These are phyloP conservation scores for Beauveria asiatica DNA, from an alignment of 2,329 filamentous ascomycete genomes.

Conservation along the genomic window DNA sequence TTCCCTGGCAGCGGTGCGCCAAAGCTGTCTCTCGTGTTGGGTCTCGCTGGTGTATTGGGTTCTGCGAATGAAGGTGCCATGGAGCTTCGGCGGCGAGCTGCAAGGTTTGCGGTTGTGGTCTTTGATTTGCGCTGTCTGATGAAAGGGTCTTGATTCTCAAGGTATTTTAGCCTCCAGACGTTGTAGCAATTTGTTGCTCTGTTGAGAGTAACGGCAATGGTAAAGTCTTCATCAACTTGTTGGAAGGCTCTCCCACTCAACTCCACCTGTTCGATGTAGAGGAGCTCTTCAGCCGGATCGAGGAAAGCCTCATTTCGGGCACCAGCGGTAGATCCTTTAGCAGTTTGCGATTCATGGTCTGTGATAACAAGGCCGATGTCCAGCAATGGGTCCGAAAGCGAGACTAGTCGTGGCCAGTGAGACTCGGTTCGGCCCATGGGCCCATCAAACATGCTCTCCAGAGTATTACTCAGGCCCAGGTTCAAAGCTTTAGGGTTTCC, in stretches of 20 bases:
- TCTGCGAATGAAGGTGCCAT: conserved; percentile 65
- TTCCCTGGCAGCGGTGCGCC: conserved; percentile 49
- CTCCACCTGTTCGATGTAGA: conserved; percentile 66
- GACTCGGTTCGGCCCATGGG: conserved; percentile 44
- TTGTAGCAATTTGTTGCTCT: conserved; percentile 67
- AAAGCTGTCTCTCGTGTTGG: conserved; percentile 69
- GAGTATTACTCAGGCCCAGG: conserved; percentile 41
- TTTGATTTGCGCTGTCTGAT: conserved; percentile 37
- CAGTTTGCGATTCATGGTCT: conserved; percentile 34
- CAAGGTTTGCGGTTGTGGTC: conserved; percentile 38
- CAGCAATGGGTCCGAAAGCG: conserved; percentile 74
- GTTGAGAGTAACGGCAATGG: conserved; percentile 76
- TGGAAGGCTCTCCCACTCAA: conserved; percentile 38
- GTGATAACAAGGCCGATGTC: conserved; percentile 78
- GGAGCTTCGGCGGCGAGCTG: conserved; percentile 49
- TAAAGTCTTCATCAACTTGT: conserved; percentile 42
- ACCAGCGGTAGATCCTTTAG: conserved; percentile 24
- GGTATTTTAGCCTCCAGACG: conserved; percentile 75
- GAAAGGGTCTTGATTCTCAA: conserved; percentile 56
- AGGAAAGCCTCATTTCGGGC: conserved; percentile 47
- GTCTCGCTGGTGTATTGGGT: conserved; percentile 65
- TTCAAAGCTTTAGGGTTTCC: conserved; percentile 47
- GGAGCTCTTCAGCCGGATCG: conserved; percentile 68
- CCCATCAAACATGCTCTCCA: conserved; percentile 51
- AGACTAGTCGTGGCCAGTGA: conserved; percentile 69